Percentiles rank a stretch among this genome's conserved stretches.
Conservation (phyloP, 2,329 filamentous ascomycete genomes). For the Pseudogymnoascus sp. region DNA sequence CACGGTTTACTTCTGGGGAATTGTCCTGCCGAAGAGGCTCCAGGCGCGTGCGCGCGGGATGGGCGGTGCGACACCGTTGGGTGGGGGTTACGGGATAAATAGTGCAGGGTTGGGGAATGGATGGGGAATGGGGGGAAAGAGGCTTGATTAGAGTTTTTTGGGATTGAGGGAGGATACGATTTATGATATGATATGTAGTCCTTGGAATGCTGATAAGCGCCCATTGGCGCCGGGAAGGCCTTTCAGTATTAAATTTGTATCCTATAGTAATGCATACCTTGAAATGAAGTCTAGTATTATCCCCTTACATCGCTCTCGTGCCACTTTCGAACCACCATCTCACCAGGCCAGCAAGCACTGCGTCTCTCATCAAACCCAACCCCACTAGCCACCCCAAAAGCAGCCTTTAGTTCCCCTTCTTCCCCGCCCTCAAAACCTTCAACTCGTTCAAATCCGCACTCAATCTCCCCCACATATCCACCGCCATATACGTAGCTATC, state of each 20-base stretch:
- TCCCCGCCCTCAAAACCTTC: background rate
- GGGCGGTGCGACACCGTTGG: constrained; percentile 23
- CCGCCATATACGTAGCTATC: constrained; percentile 33
- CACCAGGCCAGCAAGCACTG: background rate
- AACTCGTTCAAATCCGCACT: constrained; percentile 1
- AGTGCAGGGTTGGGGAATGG: constrained; percentile 20
- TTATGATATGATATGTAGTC: constrained; percentile 5
- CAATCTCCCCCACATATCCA: constrained; percentile 33
- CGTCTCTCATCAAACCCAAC: background rate
- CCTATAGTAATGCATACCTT: background rate
- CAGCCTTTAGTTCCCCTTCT: background rate
- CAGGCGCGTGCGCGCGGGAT: constrained; percentile 14
- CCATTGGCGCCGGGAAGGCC: background rate
- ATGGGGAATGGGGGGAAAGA: constrained; percentile 19
- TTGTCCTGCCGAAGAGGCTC: constrained; percentile 42
- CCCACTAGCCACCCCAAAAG: background rate
- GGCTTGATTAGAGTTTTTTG: background rate
- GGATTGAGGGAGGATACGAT: background rate
- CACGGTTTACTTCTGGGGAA: constrained; percentile 52
- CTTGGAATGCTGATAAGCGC: background rate
- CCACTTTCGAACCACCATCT: background rate
- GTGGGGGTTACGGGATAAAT: constrained; percentile 10
- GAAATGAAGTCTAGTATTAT: background rate
- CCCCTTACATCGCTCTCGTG: background rate
- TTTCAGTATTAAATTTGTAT: constrained; percentile 2